Base-by-base conservation (phyloP, 192 early-diverging fungal species). In the Coemansia sp. region DNA sequence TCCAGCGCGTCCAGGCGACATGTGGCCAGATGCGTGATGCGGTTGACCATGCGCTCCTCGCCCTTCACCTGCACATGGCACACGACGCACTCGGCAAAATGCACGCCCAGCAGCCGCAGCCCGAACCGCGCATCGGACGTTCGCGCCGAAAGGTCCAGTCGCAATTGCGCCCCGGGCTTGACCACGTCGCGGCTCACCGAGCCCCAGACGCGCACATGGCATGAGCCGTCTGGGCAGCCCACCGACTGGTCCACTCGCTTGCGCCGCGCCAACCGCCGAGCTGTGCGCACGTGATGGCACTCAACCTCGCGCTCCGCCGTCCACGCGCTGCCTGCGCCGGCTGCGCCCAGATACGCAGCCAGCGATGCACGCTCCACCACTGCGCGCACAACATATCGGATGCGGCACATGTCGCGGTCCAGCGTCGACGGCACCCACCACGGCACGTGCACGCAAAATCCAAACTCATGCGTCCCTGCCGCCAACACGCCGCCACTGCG, bases 171-270 rank as follows among this genome's bases (percentile, higher is more conserved):
- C 22, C 77, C 77, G 3, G 77, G 77, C 58, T 59, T 64, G 9
- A 74, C 77, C n/a, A 74, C 63, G 47, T 80, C 77, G 25, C 72
- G 45, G 59, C 65, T 71, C 37, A 80, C 25, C 3, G 69, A 51
- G 16, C 77, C 77, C 52, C 65, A 63, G 48, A 80, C 65, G 19
- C 69, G 62, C 29, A 80, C 77, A 21, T 80, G 77, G 41, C 77
- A 80, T 14, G 72, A 68, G 27, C 77, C 77, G 59, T 80, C 72
- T 6, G 77, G 77, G 35, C 77, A 80, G 5, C 77, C 77, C 12
- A 80, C 77, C 37, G 77, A 80, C 65, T 80, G 77, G 55, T 80
- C 77, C 2, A 80, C 51, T 1, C 55, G 57, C 65, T 71, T 71
- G 4, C 62, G 45, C 16, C 72, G 53, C 11, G 77, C 77, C 59